Base-by-base conservation (phyloP, 352 stramenopile species). In the Globisporangium carolinianum region DNA sequence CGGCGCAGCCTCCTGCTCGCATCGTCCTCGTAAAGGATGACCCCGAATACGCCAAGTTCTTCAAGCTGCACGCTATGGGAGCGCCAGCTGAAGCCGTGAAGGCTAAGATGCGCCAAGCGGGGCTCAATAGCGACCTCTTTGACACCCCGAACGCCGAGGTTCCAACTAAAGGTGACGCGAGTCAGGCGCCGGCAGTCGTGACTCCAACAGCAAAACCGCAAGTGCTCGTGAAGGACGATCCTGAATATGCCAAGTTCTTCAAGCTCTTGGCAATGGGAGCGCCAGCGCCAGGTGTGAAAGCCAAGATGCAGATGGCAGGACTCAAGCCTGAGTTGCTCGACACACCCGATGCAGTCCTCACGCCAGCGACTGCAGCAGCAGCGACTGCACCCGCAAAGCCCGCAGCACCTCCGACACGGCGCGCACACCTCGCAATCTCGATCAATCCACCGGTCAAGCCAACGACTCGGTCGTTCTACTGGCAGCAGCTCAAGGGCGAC, bases 61-160 rank as follows among this genome's bases (percentile, higher is more conserved):
- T 87, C 49, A 91, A 89, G 49, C 39, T 89, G 12, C 58, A 73
- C 45, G 72, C 74, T 0, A 89, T 89, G 76, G 79, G 79, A 2
- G 78, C 76, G 1, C 81, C 81, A 37, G 51, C 51, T 4, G 67
- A 58, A 18, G 75, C 73, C 6, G 79, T 91, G 2, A 83, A 87
- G 49, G 67, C 74, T 0, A 88, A 89, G 53, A 86, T 86, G 73
- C 38, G 46, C 9, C 69, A 80, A 60, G 94, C 97, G 66, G 89
- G 87, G 1, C 58, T 97, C 24, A 91, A 98, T 68, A 71, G 85
- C 45, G 71, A 79, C 3, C 61, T 88, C 4, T 58, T 91, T 7
- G 77, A 89, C 48, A 89, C 74, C 0, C 81, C 83, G 10, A 73
- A 89, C 38, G 77, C 75, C 4, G 57, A 68, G 3, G 57, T 89